Conservation (phyloP, 2,329 filamentous ascomycete genomes). For the Beauveria rudraprayagi region DNA sequence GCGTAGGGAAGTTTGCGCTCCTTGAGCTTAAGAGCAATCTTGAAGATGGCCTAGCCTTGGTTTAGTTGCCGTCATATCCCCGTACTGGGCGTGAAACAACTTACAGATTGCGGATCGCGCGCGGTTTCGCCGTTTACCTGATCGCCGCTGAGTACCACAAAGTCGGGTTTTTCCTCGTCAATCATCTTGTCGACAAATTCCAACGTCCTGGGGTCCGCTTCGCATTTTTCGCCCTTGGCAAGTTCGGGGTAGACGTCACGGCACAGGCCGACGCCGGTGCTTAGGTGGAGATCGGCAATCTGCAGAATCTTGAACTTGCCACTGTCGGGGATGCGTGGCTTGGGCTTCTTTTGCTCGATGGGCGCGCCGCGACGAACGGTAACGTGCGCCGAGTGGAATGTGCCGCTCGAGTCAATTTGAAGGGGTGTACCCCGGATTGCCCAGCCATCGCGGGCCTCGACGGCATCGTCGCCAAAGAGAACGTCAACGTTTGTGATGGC, state of each 20-base stretch:
- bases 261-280: slow-evolving; percentile 79
- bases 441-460: slow-evolving; percentile 85
- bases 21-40: slow-evolving; percentile 77
- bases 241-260: slow-evolving; percentile 75
- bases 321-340: slow-evolving; percentile 73
- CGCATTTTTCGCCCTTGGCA: slow-evolving; percentile 68
- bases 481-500: slow-evolving; percentile 78
- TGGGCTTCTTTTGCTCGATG: slow-evolving; percentile 56
- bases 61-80: slow-evolving; percentile 15
- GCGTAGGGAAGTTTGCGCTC: slow-evolving; percentile 87
- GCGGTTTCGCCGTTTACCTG: slow-evolving; percentile 93
- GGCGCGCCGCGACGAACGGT: slow-evolving; percentile 68
- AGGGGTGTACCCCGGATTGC: slow-evolving; percentile 66
- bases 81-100: slow-evolving; percentile 18
- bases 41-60: slow-evolving; percentile 64
- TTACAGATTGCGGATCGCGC: slow-evolving; percentile 77
- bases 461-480: slow-evolving; percentile 82
- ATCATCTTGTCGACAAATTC: slow-evolving; percentile 79
- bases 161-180: slow-evolving; percentile 87
- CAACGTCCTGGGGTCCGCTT: slow-evolving; percentile 84
- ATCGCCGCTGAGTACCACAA: slow-evolving; percentile 87
- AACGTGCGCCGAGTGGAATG: slow-evolving; percentile 62
- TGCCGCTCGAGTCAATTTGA: slow-evolving; percentile 55
- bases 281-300: slow-evolving; percentile 86
- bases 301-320: slow-evolving; percentile 98